These are phyloP conservation scores for Penicillium sp. DNA, from an alignment of 2,329 filamentous ascomycete species.

Conservation along the genomic window DNA sequence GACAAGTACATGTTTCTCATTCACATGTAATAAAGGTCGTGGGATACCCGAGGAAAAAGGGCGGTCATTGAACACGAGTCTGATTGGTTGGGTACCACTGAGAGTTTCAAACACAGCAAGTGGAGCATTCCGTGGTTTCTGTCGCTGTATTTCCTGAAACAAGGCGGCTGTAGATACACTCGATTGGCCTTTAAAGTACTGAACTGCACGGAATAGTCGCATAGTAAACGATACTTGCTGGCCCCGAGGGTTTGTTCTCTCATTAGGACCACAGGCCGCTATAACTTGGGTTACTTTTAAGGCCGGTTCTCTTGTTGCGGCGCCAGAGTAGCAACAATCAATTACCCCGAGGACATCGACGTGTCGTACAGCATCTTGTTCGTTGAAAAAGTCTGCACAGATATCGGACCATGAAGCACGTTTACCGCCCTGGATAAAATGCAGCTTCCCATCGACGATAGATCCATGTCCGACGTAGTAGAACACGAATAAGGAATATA, in stretches of 20 bases:
- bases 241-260: not conserved
- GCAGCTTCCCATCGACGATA: not conserved
- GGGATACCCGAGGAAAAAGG: not conserved
- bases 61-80: not conserved
- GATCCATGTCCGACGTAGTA: not conserved
- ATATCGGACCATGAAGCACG: not conserved
- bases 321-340: not conserved
- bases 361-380: not conserved
- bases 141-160: not conserved
- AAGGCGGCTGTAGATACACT: not conserved
- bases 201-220: not conserved
- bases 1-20: not conserved
- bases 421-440: not conserved
- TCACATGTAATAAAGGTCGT: not conserved
- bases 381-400: not conserved
- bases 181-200: not conserved
- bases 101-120: not conserved
- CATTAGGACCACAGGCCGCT: not conserved
- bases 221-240: not conserved
- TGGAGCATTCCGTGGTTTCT: not conserved
- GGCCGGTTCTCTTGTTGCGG: not conserved
- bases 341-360: not conserved
- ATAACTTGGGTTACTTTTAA: not conserved
- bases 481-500: not conserved
- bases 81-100: not conserved